Evolutionary conservation across 208 protist species (phyloP).

Genomic region (Leptomonas pyrrhocoris): DNA sequence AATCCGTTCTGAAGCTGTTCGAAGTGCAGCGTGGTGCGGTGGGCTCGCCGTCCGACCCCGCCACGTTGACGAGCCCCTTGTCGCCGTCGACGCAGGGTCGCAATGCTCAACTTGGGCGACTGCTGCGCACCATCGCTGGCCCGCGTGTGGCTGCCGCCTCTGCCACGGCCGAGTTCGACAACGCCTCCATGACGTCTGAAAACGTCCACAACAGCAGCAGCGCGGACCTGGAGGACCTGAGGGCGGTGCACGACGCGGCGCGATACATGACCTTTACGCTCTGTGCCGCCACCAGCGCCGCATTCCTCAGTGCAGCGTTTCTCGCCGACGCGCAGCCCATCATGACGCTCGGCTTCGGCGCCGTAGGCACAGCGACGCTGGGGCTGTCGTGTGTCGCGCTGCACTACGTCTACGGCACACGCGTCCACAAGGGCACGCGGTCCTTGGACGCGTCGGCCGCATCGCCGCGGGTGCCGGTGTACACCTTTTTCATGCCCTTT

Average conservation of each 20-base stretch:
- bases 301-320: conserved; percentile 54
- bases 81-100: background rate
- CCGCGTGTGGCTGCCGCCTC: background rate
- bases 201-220: background rate
- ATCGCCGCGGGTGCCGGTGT: conserved; percentile 20
- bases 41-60: background rate
- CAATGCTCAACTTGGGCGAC: background rate
- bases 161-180: background rate
- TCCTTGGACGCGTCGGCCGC: background rate
- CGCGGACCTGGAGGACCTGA: conserved; percentile 2
- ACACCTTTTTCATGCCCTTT: conserved; percentile 81
- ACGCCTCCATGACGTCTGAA: background rate
- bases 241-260: conserved; percentile 43
- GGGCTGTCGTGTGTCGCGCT: conserved; percentile 63
- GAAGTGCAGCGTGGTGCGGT: background rate
- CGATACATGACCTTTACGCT: conserved; percentile 57
- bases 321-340: conserved; percentile 48
- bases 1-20: conserved; percentile 29
- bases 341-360: conserved; percentile 65
- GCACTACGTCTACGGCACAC: conserved; percentile 65
- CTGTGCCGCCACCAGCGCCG: conserved; percentile 37
- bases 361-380: conserved; percentile 43
- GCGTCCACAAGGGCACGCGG: conserved; percentile 49
- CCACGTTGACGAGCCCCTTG: background rate
- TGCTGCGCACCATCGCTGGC: conserved; percentile 29